Percentiles rank a stretch among this genome's conserved stretches.
These are phyloP conservation scores for Pythium diclinum DNA, from an alignment of 352 stramenopile species.

Conservation along the genomic window DNA sequence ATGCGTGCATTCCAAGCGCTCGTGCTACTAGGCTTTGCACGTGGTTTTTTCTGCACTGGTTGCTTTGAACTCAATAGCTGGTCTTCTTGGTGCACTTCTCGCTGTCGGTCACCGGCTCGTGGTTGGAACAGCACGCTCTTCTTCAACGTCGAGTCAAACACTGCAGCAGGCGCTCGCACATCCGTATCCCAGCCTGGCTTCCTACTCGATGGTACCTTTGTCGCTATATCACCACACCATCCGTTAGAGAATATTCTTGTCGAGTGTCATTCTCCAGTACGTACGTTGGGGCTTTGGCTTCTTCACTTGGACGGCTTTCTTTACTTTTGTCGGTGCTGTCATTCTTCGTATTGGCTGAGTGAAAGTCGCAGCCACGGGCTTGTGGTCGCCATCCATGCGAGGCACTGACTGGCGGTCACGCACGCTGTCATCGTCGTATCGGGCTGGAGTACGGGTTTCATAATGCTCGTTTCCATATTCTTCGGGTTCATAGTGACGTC, in stretches of 20 bases:
- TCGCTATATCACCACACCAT: neutral
- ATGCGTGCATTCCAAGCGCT: constrained; percentile 13
- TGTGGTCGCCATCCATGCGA: neutral
- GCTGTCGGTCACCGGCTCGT: constrained; percentile 35
- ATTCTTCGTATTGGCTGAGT: neutral
- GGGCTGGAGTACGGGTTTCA: neutral
- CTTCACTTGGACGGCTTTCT: neutral
- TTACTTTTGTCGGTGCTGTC: neutral
- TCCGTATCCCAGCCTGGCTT: constrained; percentile 51
- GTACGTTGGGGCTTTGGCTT: constrained; percentile 1
- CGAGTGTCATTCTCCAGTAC: neutral
- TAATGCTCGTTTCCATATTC: neutral
- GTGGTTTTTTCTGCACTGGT: neutral
- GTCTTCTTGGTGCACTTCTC: constrained; percentile 25
- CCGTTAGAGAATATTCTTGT: neutral
- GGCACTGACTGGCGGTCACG: neutral
- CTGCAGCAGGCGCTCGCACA: constrained; percentile 19
- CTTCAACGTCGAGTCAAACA: constrained; percentile 58
- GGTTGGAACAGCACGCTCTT: constrained; percentile 53
- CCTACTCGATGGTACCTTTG: neutral
- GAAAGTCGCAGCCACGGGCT: neutral
- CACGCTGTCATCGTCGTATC: neutral
- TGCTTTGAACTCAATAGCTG: neutral
- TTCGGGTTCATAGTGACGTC: neutral
- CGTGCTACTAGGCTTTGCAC: neutral